phyloP scores from a whole-genome alignment of 2,329 filamentous ascomycete genomes.

The Aspergillus sergii region DNA sequence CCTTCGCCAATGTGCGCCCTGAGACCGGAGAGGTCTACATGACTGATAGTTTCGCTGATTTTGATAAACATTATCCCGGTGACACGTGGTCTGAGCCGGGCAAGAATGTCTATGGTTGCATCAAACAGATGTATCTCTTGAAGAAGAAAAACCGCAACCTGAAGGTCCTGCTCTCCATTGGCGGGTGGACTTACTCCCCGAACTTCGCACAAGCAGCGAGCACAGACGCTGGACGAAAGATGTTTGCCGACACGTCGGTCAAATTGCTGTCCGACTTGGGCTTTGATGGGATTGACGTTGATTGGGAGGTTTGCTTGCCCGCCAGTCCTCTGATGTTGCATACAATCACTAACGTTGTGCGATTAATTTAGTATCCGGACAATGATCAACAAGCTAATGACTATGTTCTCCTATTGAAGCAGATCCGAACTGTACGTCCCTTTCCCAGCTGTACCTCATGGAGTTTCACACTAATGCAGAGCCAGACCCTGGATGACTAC shows the following conservation, averaged over 20 bases:
- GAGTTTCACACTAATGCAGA: background rate
- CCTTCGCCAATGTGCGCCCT: slow-evolving; percentile 82
- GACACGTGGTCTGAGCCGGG: slow-evolving; percentile 71
- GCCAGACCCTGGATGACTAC: slow-evolving; percentile 46
- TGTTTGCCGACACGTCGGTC: slow-evolving; percentile 70
- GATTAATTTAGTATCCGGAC: slow-evolving; percentile 31
- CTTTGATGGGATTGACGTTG: slow-evolving; percentile 56
- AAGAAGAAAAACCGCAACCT: slow-evolving; percentile 77
- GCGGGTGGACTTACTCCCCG: slow-evolving; percentile 77
- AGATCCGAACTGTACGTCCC: slow-evolving; percentile 31
- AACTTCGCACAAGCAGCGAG: slow-evolving; percentile 72
- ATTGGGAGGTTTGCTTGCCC: slow-evolving; percentile 38
- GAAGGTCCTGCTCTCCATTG: slow-evolving; percentile 80
- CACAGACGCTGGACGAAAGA: slow-evolving; percentile 59
- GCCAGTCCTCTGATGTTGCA: background rate
- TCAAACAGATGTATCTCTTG: slow-evolving; percentile 74
- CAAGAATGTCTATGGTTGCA: slow-evolving; percentile 73
- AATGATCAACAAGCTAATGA: slow-evolving; percentile 37
- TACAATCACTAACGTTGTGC: background rate
- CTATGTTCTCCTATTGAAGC: slow-evolving; percentile 38
- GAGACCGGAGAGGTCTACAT: slow-evolving; percentile 80
- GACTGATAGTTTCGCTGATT: slow-evolving; percentile 70
- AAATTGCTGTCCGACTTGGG: slow-evolving; percentile 75
- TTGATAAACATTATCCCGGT: slow-evolving; percentile 67
- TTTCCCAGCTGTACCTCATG: background rate